Conservation (phyloP, 495 filamentous ascomycete genomes). For the Annulohypoxylon nitens region DNA sequence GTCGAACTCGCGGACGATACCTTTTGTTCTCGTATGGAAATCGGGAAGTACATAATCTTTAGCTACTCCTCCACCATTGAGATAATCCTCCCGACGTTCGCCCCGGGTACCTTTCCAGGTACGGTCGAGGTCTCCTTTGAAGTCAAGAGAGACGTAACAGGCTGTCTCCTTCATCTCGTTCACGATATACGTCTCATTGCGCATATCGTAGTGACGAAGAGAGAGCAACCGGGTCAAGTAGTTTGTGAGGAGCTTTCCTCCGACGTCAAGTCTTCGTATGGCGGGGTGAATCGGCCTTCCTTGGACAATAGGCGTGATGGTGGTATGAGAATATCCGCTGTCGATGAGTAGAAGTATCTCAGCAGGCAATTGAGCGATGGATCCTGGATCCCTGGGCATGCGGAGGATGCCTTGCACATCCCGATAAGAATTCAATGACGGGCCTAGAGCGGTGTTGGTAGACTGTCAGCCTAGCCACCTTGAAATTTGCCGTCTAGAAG, state of each 20-base stretch:
- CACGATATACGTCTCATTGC: conserved; percentile 90
- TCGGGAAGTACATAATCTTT: conserved; percentile 95
- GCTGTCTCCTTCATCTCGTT: conserved; percentile 95
- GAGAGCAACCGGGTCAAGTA: conserved; percentile 91
- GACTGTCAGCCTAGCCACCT: neutral
- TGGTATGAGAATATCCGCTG: conserved; percentile 93
- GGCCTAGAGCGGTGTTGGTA: conserved; percentile 44
- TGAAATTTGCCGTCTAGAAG: neutral
- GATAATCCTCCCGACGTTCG: conserved; percentile 57
- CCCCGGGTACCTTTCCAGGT: conserved; percentile 84
- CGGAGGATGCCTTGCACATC: conserved; percentile 76
- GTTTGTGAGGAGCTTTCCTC: conserved; percentile 95
- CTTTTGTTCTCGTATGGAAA: conserved; percentile 80
- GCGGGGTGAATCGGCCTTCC: conserved; percentile 84
- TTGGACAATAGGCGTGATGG: conserved; percentile 85
- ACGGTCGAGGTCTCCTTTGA: conserved; percentile 81
- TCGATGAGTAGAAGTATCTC: conserved; percentile 92
- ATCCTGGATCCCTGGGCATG: conserved; percentile 57
- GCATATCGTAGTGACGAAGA: conserved; percentile 91
- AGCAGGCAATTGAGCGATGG: conserved; percentile 66
- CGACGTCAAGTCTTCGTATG: conserved; percentile 88
- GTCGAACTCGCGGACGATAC: conserved; percentile 82
- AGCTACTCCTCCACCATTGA: conserved; percentile 77
- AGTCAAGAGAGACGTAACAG: conserved; percentile 86
- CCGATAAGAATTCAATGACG: conserved; percentile 87